These are phyloP conservation scores for Karstenula rhodostoma DNA, from an alignment of 2,329 filamentous ascomycete species.

Conservation along the genomic window DNA sequence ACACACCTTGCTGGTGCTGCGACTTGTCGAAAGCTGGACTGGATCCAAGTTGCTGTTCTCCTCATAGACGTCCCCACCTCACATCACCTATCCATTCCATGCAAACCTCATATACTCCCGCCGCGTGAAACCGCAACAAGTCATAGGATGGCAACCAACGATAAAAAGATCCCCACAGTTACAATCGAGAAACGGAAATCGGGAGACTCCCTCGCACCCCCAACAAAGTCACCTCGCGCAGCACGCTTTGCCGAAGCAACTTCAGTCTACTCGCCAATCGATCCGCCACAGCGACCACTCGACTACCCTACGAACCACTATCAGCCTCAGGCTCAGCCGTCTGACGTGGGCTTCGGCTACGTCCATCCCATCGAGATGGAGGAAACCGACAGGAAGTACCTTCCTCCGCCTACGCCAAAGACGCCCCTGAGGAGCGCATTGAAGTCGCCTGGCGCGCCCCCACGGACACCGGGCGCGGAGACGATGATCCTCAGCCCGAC, in stretches of 20 bases:
- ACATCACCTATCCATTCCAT: conserved; percentile 31
- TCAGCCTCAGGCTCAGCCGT: conserved; percentile 73
- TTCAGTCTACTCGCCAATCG: conserved; percentile 78
- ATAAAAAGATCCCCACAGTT: conserved; percentile 53
- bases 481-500: conserved; percentile 87
- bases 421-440: conserved; percentile 90
- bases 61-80: conserved; percentile 35
- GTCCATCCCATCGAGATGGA: conserved; percentile 68
- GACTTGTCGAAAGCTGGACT: conserved; percentile 51
- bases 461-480: conserved; percentile 63
- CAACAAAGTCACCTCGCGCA: conserved; percentile 72
- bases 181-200: conserved; percentile 52
- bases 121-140: conserved; percentile 41
- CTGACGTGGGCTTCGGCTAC: conserved; percentile 93
- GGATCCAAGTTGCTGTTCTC: conserved; percentile 44
- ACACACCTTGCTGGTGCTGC: conserved; percentile 28
- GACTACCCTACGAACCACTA: conserved; percentile 66
- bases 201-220: conserved; percentile 50
- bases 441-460: conserved; percentile 84
- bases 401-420: conserved; percentile 69
- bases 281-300: conserved; percentile 56
- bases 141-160: conserved; percentile 57
- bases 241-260: conserved; percentile 85
- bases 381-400: conserved; percentile 55
- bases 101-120: conserved; percentile 39